Base-by-base conservation (phyloP, 495 filamentous ascomycete species). In the Apiosordaria backusii region DNA sequence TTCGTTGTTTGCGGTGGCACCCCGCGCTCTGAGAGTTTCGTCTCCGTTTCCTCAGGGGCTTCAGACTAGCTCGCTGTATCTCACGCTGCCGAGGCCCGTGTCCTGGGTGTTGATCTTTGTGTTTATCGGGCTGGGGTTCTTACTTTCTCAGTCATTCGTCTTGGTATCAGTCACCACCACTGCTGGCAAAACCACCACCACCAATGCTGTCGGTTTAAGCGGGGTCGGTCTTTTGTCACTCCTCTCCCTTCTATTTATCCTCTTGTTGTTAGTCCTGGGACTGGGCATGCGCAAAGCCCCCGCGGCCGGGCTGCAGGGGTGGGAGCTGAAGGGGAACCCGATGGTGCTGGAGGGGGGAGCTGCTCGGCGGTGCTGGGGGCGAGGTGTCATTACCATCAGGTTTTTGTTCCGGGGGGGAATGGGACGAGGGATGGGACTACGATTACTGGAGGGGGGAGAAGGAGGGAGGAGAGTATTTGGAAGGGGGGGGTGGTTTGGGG, bases 291-390 rank as follows among this genome's bases (percentile, higher is more conserved):
- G 76, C 0, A 72, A 74, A n/a, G 71, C 77, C 3, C 59, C 74
- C 1, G n/a, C 73, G 4, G 70, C 71, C 0, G 71, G 68, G 4
- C 58, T 74, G 5, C 72, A 72, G 19, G 73, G 73, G 61, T 75
- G 77, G 45, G 71, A 70, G 59, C 61, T 50, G 40, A 57, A 66
- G 9, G 79, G 79, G 0, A 82, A 83, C 65, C 81, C 81, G 19
- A 76, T 82, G 24, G 75, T 70, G 0, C 62, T 82, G 18, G 67
- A 66, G 10, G 77, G 18, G 79, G 79, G 19, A 65, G 68, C 25
- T 81, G 79, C 60, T 79, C 76, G 58, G 81, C 78, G 0, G 80
- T 82, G 2, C 63, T 83, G 50, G 76, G 75, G 61, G 76, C 81
- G 26, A 64, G 78, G 19, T 82, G 80, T 64, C 79, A 81, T 53